A percentile compares a stretch with the other conserved stretches of the same genome.
phyloP scores from a whole-genome alignment of 2,329 filamentous ascomycete genomes.

The Pseudopyricularia cyperi region DNA sequence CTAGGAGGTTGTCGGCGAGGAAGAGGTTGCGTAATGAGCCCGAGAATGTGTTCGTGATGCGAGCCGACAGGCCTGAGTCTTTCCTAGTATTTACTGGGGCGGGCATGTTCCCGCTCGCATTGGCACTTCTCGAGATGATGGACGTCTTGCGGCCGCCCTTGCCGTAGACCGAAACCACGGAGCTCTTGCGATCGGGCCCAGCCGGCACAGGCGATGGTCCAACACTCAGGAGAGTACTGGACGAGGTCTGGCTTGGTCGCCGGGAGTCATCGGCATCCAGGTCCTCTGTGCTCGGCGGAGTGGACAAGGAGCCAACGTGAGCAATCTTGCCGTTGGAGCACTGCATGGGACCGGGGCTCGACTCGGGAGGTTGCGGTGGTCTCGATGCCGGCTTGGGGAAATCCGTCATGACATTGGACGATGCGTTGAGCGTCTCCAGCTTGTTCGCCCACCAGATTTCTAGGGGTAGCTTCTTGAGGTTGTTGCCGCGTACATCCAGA shows the following conservation, averaged over 20 bases:
- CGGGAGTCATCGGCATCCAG: constrained; percentile 45
- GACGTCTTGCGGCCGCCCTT: constrained; percentile 78
- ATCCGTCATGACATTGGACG: constrained; percentile 79
- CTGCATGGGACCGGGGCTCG: constrained; percentile 18
- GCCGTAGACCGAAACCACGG: constrained; percentile 68
- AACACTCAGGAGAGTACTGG: constrained; percentile 57
- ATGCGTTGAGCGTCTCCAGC: constrained; percentile 85
- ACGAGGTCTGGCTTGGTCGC: constrained; percentile 75
- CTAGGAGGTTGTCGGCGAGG: constrained; percentile 84
- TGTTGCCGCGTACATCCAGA: constrained; percentile 86
- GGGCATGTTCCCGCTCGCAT: constrained; percentile 31
- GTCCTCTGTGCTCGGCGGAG: constrained; percentile 67
- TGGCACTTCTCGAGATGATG: constrained; percentile 52
- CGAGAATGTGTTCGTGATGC: constrained; percentile 76
- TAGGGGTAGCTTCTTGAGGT: constrained; percentile 73
- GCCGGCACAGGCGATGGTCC: constrained; percentile 55
- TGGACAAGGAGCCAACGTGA: constrained; percentile 31
- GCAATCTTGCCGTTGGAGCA: constrained; percentile 25
- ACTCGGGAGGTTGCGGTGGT: constrained; percentile 46
- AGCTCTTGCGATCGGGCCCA: constrained; percentile 60
- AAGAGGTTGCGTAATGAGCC: constrained; percentile 73
- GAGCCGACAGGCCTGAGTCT: constrained; percentile 75
- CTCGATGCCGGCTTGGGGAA: constrained; percentile 81
- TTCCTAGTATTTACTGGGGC: constrained; percentile 54
- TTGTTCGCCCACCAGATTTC: constrained; percentile 95